Base-by-base conservation (phyloP, 2,329 filamentous ascomycete species). In the Colletotrichum incanum region DNA sequence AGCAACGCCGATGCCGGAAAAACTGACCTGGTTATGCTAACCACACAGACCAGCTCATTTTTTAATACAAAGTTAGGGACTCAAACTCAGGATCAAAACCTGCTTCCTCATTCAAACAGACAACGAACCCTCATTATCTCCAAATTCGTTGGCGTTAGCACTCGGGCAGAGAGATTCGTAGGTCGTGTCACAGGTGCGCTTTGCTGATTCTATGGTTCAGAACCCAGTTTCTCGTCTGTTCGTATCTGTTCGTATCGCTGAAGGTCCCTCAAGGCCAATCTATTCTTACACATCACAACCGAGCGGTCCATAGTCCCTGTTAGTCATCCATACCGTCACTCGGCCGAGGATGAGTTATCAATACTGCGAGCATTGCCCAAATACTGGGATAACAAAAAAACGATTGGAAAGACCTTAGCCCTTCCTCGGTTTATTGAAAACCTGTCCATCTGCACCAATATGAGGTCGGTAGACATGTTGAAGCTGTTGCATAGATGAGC, bases 261-360 rank as follows among this genome's bases (percentile, higher is more conserved):
- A 3, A 31, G 8, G 39, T 64, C 41, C 2, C 50, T 39, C 1
- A 34, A 7, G 16, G 31, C 55, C 5, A 2, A 39, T 9, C 50
- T 37, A 12, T 23, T 23, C 18, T 8, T 28, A 8, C 16, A 56
- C 9, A 64, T 11, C 5, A 39, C n/a, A 18, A 58, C 59, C 16
- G 16, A 70, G 12, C 62, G 23, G 23, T 70, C 67, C 3, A 65
- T 43, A 2, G 54, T 45, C 16, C 23, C 43, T 5, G 52, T 12
- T 3, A 70, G 7, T 28, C 61, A 34, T 16, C 37, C 43, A 14
- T 50, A 45, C 23, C 37, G 31, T 2, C 1, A 20, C 16, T 59
- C 31, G 7, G 1, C 2, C 11, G 11, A 12, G 39, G 9, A 2
- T 26, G 37, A 39, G 2, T 41, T 41, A 20, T 37, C 14, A 2